phyloP scores from a whole-genome alignment of 225 moss, liverwort and hornwort species.

The Sphagnum contortum region DNA sequence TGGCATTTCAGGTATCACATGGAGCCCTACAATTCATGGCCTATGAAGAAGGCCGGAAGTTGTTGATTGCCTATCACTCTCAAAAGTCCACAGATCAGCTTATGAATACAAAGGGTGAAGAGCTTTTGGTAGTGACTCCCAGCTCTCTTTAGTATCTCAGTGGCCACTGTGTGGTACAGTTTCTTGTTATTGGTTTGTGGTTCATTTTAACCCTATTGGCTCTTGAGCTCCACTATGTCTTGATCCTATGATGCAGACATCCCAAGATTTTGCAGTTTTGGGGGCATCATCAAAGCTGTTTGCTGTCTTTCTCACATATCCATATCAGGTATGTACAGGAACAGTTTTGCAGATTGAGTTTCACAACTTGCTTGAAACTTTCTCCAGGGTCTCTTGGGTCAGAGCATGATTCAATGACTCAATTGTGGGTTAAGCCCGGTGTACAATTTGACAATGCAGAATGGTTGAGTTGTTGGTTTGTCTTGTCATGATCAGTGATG shows the following conservation, averaged over 20 bases:
- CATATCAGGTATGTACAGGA: conserved; percentile 47
- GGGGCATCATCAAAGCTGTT: conserved; percentile 90
- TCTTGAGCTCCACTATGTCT: background rate
- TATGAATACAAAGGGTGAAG: conserved; percentile 10
- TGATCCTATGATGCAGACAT: conserved; percentile 16
- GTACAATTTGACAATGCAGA: background rate
- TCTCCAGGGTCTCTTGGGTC: background rate
- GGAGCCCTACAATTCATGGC: conserved; percentile 97
- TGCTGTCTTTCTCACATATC: conserved; percentile 72
- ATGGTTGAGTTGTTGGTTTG: background rate
- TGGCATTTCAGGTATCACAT: conserved; percentile 54
- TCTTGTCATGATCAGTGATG: background rate
- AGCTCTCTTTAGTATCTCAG: background rate
- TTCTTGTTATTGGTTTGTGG: background rate
- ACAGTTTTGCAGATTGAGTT: background rate
- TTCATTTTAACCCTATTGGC: background rate
- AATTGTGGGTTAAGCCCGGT: background rate
- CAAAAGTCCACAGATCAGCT: conserved; percentile 4
- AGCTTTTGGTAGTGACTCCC: conserved; percentile 11
- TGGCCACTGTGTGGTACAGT: background rate
- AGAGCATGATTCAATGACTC: background rate
- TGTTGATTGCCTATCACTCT: conserved; percentile 31
- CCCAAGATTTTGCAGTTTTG: conserved; percentile 56
- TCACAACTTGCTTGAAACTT: background rate
- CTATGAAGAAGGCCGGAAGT: conserved; percentile 80